A percentile compares a stretch with the other conserved stretches of the same genome.
phyloP scores from a whole-genome alignment of 805 yeast species.

The Barnettozyma populi region DNA sequence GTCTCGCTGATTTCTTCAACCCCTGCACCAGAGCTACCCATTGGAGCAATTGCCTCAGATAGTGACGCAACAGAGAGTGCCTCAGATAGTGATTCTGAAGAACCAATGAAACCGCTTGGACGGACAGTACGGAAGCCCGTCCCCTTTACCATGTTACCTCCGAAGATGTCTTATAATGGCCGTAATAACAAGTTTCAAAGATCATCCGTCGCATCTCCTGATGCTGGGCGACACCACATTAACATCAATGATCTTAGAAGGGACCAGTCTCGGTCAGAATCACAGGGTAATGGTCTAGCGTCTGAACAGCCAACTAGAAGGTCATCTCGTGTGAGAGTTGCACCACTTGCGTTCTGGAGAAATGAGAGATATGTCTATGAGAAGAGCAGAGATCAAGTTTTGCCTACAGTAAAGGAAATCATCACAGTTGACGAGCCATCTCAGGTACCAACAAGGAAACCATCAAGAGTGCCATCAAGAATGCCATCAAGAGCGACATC shows the following conservation, averaged over 20 bases:
- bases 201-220: neutral
- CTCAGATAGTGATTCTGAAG: neutral
- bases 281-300: neutral
- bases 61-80: neutral
- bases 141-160: neutral
- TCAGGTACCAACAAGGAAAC: slow-evolving; percentile 13
- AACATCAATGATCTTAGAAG: slow-evolving; percentile 3
- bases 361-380: slow-evolving; percentile 69
- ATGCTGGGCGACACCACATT: slow-evolving; percentile 6
- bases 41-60: neutral
- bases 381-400: slow-evolving; percentile 31
- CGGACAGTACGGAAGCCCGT: neutral
- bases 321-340: slow-evolving; percentile 59
- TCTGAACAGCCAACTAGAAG: slow-evolving; percentile 41
- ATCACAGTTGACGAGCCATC: slow-evolving; percentile 34
- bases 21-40: neutral
- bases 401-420: slow-evolving; percentile 55
- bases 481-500: slow-evolving; percentile 7
- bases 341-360: slow-evolving; percentile 81
- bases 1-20: neutral
- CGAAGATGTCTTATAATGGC: slow-evolving; percentile 1
- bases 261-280: slow-evolving; percentile 10
- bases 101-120: neutral
- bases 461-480: slow-evolving; percentile 12
- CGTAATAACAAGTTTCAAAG: slow-evolving; percentile 7